Evolutionary conservation across 768 basidiomycete genomes (phyloP), one percentile per base, ranked within the genome.

Genomic region (Amanita molliuscula): DNA sequence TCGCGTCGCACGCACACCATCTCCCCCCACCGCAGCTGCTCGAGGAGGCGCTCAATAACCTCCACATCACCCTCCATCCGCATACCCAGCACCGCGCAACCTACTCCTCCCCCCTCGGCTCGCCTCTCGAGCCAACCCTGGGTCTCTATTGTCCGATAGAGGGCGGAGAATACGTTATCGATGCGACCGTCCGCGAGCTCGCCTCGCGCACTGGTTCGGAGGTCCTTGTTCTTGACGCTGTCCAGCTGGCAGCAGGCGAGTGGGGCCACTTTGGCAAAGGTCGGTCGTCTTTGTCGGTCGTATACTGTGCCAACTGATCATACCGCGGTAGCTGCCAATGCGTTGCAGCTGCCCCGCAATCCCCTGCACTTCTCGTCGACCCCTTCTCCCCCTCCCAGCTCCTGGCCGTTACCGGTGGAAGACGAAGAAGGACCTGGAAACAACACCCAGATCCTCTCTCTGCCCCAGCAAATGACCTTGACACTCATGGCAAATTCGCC

Each of bases 201-300:
- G 90, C 88, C 4, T 74, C 76, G 43, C 74, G 76, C 47, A 79
- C 82, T 2, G 79, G 76, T 23, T 78, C 90, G 16, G 94, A 96
- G 54, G 82, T 96, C 9, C 72, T 94, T 7, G 78, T 92, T 11
- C 61, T 97, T 44, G 93, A 97, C 67, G 71, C 84, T 3, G 80
- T 84, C 7, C 87, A 93, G 52, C 70, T 95, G 16, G 90, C 87
- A 29, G 83, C 90, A 3, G 89, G 91, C n/a, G 84, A 89, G 63
- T 86, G 82, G 72, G 92, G 92, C 2, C 71, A 75, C 16, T 90
- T 90, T 62, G 91, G 92, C 23, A 77, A 82, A 74, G 86, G 87
- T 84, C 46, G 44, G 57, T 58, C 4, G 11, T 51, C 55, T 35
- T 45, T 8, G 31, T 28, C 46, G 10, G 23, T 53, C 41, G 20